These are phyloP conservation scores for Candida neerlandica DNA, from an alignment of 1,139 yeast species.

Conservation along the genomic window DNA sequence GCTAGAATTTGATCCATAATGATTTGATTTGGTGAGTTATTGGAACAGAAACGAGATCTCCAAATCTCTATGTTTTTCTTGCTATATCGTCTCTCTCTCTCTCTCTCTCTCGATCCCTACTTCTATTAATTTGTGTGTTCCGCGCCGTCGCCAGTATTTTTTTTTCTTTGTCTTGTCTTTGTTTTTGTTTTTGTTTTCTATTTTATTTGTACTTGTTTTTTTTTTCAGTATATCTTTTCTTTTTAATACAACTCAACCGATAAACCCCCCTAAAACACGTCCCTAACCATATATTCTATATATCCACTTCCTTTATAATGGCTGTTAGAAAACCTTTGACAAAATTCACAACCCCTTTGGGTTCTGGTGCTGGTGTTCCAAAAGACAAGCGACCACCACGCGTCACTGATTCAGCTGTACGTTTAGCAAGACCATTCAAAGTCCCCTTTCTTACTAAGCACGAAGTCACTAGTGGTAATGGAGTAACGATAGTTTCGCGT, in stretches of 20 bases:
- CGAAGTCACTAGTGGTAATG: constrained; percentile 15
- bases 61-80: not conserved
- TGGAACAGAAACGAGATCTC: not conserved
- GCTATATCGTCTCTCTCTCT: not conserved
- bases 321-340: constrained; percentile 38
- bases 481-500: constrained; percentile 18
- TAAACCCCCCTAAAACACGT: not conserved
- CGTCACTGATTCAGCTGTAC: constrained; percentile 35
- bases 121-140: no score
- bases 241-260: not conserved
- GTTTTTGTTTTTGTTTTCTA: not conserved
- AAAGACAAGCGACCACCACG: constrained; percentile 44
- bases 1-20: constrained; percentile 45
- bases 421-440: constrained; percentile 44
- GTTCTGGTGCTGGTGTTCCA: constrained; percentile 50
- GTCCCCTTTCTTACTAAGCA: constrained; percentile 41
- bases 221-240: not conserved
- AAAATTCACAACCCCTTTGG: constrained; percentile 46
- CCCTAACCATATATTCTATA: no score
- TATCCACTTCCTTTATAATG: constrained; percentile 18
- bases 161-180: constrained; percentile 2
- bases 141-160: not conserved
- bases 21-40: not conserved
- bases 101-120: not conserved
- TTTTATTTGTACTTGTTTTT: not conserved